Evolutionary conservation across 2,329 filamentous ascomycete genomes (phyloP).

Genomic region (Colletotrichum australisinense): DNA sequence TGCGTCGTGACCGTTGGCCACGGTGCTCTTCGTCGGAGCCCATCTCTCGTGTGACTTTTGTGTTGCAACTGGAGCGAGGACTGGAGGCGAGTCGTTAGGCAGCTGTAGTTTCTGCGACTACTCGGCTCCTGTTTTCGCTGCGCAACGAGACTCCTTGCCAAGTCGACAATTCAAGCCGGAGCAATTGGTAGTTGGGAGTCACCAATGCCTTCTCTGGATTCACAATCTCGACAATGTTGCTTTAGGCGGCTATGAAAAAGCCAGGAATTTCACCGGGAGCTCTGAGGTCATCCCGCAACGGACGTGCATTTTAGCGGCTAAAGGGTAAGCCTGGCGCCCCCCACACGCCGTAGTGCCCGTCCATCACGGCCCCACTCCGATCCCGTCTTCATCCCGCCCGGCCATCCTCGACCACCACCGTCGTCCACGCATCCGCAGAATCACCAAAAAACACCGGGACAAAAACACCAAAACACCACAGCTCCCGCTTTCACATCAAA

Average conservation of each 20-base stretch:
- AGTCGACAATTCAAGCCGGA: background rate
- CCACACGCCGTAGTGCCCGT: background rate
- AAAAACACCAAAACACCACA: background rate
- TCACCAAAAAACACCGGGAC: background rate
- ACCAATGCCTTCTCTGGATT: background rate
- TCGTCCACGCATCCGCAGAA: background rate
- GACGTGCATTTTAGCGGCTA: conserved; percentile 9
- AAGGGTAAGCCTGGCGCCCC: background rate
- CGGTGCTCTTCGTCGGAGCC: conserved; percentile 29
- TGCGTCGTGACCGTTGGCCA: conserved; percentile 21
- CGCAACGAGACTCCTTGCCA: background rate
- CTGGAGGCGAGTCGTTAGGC: background rate
- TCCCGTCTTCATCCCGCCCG: background rate
- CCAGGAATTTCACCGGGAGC: background rate
- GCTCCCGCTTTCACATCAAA: background rate
- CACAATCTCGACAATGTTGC: background rate
- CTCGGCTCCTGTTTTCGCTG: background rate
- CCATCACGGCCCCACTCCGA: conserved; percentile 7
- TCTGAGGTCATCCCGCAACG: conserved; percentile 19
- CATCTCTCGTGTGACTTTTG: conserved; percentile 6
- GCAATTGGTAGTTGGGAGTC: background rate
- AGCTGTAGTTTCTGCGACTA: background rate
- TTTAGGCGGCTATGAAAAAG: background rate
- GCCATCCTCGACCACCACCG: background rate
- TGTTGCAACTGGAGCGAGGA: too few species aligned